Evolutionary conservation across 352 stramenopile species (phyloP), one percentile per base, ranked within the genome.

Genomic region (Plasmopara muralis): DNA sequence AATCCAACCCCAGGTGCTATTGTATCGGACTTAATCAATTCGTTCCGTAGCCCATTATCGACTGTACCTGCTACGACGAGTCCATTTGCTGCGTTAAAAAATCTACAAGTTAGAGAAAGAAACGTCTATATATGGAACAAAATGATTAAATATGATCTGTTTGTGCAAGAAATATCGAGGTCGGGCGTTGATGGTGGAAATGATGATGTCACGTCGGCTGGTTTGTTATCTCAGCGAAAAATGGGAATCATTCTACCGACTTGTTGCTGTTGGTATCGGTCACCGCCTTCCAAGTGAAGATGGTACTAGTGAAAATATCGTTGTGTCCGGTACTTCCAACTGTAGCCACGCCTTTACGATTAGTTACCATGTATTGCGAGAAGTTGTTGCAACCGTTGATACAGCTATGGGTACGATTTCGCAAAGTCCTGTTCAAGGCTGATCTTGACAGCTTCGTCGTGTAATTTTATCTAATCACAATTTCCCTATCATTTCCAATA

Each of bases 51-150:
- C 7, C 62, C 4, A n/a, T n/a, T n/a, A n/a, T n/a, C n/a, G n/a
- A n/a, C n/a, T n/a, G 39, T 70, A 38, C 62, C 62, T 9, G 56
- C 57, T 20, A 66, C 62, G 34, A 49, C 37, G 4, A n/a, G n/a
- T n/a, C n/a, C n/a, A n/a, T n/a, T n/a, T n/a, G n/a, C n/a, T n/a
- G n/a, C n/a, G n/a, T n/a, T 43, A 0, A 53, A 53, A 34, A 34
- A 34, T 34, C 30, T 34, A 9, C 30, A 34, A 34, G 9, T 34
- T 34, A 34, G 5, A 34, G 30, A 9, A 9, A 9, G 29, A 28
- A 56, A 56, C 16, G 28, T 56, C 13, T 29, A 30, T 38, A 35
- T 34, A 15, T 34, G 18, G 18, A 47, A 47, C n/a, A 47, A 34
- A 16, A 47, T 7, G 4, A 48, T 59, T 48, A 18, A 20, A 6